Evolutionary conservation across 225 moss, liverwort and hornwort genomes (phyloP).

Genomic region (Marchantia paleacea): DNA sequence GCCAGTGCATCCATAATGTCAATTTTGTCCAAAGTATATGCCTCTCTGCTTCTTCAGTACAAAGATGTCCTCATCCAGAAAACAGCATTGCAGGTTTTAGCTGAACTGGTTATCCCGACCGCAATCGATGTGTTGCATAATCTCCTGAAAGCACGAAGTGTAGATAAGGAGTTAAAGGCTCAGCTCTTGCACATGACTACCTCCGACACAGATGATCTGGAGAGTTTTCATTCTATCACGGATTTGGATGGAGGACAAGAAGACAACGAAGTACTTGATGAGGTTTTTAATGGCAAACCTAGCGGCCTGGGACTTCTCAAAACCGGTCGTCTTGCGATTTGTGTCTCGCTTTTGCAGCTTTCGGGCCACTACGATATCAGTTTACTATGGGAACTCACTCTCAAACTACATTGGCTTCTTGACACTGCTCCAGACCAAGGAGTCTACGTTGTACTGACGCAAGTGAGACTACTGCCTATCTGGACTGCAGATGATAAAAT

Average conservation of each 20-base stretch:
- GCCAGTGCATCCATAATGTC: constrained; percentile 46
- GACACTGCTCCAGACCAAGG: constrained; percentile 60
- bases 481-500: constrained; percentile 26
- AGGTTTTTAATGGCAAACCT: constrained; percentile 47
- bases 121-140: constrained; percentile 52
- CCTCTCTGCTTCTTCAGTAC: constrained; percentile 49
- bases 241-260: constrained; percentile 51
- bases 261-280: constrained; percentile 45
- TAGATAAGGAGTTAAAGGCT: constrained; percentile 43
- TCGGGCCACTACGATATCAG: constrained; percentile 42
- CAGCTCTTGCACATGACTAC: constrained; percentile 54
- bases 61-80: constrained; percentile 42
- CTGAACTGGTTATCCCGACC: constrained; percentile 57
- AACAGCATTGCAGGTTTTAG: constrained; percentile 53
- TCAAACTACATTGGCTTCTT: constrained; percentile 64
- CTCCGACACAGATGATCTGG: constrained; percentile 43
- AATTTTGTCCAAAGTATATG: constrained; percentile 52
- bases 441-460: constrained; percentile 55
- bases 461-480: constrained; percentile 49
- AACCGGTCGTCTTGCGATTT: constrained; percentile 57
- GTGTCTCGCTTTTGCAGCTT: constrained; percentile 56
- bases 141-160: constrained; percentile 43
- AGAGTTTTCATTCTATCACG: constrained; percentile 41
- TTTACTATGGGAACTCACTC: constrained; percentile 52
- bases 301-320: constrained; percentile 48